phyloP scores from a whole-genome alignment of 2,329 filamentous ascomycete genomes.

The Aspergillus ochraceoroseus region DNA sequence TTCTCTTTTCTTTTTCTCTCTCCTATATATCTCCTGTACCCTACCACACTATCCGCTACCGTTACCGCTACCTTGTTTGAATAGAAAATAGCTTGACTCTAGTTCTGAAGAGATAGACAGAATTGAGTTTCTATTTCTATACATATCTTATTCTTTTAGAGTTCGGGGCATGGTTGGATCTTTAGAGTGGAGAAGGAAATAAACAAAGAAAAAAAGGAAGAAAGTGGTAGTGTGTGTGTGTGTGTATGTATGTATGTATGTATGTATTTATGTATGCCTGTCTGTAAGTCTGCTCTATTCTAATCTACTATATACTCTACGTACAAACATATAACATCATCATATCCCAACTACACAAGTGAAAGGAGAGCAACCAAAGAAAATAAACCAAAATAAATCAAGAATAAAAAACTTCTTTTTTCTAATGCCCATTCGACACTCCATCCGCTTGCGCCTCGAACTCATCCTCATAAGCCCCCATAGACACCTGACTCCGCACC shows the following conservation, averaged over 20 bases:
- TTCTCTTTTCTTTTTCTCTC: conserved; percentile 3
- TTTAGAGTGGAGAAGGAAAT: neutral
- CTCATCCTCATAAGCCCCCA: conserved; percentile 55
- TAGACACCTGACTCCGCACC: conserved; percentile 57
- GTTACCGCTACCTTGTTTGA: conserved; percentile 2
- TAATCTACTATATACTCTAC: too few species aligned
- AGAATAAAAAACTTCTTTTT: neutral
- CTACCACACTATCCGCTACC: conserved; percentile 6
- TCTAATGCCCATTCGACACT: conserved; percentile 25
- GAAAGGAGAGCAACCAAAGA: too few species aligned
- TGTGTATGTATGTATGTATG: neutral
- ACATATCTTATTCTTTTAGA: too few species aligned
- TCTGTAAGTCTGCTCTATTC: too few species aligned
- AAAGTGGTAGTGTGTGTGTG: too few species aligned
- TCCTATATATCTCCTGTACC: conserved; percentile 15
- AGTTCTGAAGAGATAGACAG: conserved; percentile 17
- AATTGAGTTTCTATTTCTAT: conserved; percentile 15
- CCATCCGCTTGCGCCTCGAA: conserved; percentile 55
- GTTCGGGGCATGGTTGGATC: too few species aligned
- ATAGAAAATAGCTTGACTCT: conserved; percentile 13
- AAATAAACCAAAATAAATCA: neutral
- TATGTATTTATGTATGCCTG: too few species aligned
- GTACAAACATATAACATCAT: too few species aligned
- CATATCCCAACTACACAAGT: too few species aligned
- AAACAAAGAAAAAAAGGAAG: too few species aligned